A percentile compares a stretch with the other conserved stretches of the same genome.
These are phyloP conservation scores for Aspergillus sclerotiicarbonarius DNA, from an alignment of 495 filamentous ascomycete species.

Conservation along the genomic window DNA sequence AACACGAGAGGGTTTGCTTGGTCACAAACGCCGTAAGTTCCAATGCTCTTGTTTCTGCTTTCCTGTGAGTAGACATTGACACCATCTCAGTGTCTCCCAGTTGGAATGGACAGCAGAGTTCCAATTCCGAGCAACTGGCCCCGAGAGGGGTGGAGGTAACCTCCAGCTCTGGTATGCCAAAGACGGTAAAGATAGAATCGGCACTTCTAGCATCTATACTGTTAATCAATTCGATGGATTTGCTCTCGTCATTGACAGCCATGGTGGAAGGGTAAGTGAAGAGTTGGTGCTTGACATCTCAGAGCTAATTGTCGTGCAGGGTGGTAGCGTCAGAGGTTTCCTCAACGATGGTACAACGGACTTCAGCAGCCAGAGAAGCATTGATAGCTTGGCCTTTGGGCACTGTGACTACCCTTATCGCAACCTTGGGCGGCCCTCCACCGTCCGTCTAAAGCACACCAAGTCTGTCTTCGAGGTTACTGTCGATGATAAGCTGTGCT, in stretches of 20 bases:
- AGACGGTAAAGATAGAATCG: conserved; percentile 62
- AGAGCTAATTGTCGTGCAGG: conserved; percentile 39
- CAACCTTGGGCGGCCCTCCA: conserved; percentile 80
- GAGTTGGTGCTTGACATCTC: background rate
- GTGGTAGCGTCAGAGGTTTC: conserved; percentile 83
- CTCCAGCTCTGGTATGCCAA: conserved; percentile 90
- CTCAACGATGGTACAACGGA: conserved; percentile 86
- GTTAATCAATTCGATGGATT: conserved; percentile 81
- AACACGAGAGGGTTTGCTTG: conserved; percentile 82
- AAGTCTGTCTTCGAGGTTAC: conserved; percentile 66
- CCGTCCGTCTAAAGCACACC: conserved; percentile 69
- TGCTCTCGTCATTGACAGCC: conserved; percentile 81
- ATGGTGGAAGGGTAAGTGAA: conserved; percentile 64
- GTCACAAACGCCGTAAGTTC: conserved; percentile 62
- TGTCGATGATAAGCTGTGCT: conserved; percentile 80
- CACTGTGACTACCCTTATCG: conserved; percentile 90
- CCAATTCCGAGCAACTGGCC: conserved; percentile 83
- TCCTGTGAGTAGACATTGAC: conserved; percentile 15
- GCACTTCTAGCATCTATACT: conserved; percentile 76
- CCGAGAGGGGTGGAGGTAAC: conserved; percentile 83
- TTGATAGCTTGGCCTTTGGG: conserved; percentile 87
- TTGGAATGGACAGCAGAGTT: conserved; percentile 77
- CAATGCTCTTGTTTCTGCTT: background rate
- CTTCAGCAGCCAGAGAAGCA: conserved; percentile 72
- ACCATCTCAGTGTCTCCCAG: conserved; percentile 38